Base-by-base conservation (phyloP, 257 asterid genomes). In the Solanum ossicruentum region DNA sequence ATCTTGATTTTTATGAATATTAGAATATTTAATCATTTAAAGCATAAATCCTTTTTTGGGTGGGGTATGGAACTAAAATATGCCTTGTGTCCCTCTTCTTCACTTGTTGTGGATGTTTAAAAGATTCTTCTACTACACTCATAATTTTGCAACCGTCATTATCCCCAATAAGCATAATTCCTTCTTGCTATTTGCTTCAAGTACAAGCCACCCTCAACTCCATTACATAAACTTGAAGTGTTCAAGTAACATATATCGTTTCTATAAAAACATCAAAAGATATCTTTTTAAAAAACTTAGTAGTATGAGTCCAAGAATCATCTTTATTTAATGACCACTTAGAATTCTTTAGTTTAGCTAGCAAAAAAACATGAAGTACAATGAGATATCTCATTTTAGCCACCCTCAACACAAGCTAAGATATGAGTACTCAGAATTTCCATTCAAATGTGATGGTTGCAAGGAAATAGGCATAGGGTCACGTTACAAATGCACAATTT, bases 391-490 rank as follows among this genome's bases (percentile, higher is more conserved):
- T 81, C 98, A 97, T 85, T 93, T 90, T 88, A 88, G 98, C 96
- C 98, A 97, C 89, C 97, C 94, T 0, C 88, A 92, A 69, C 97
- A 97, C 96, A 92, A 84, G 89, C 94, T 97, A 45, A 90, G 91
- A 55, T 89, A 81, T 84, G 98, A 93, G 6, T 88, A 92, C 93
- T 84, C 94, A 58, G 94, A 94, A 86, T 84, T 87, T 3, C 99
- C 99, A 7, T 97, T 97, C 92, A 94, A 93, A 82, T 96, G 99
- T 89, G 99, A 94, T 91, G 99, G 99, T 18, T 95, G 98, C 93
- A 96, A 93, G 65, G 98, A 93, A 84, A 94, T 91, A 21, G 99
- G 99, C 1, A 95, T 96, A 70, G 99, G 99, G 3, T 93, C 99
- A 0, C 92, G 88, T 8, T 96, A 92, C 90, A 91, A 89, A 80